Conservation (phyloP, 129 eudicot species). For the Lactuca sativa region DNA sequence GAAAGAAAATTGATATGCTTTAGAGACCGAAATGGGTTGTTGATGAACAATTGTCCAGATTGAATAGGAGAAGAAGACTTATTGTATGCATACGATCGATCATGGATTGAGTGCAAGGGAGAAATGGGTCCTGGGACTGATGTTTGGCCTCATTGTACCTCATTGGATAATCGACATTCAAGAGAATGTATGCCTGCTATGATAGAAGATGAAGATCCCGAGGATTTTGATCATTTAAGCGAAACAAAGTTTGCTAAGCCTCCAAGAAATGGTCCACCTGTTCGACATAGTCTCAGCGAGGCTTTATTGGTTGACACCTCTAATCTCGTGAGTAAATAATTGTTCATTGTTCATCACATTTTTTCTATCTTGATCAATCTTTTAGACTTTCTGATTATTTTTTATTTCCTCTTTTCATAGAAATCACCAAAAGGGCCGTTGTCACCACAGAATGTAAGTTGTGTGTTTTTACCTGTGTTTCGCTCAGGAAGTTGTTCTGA, state of each 20-base stretch:
- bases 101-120: constrained; percentile 32
- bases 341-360: neutral
- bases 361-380: neutral
- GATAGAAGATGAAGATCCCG: constrained; percentile 43
- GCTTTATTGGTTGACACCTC: constrained; percentile 52
- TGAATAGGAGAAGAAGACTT: constrained; percentile 11
- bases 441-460: constrained; percentile 46
- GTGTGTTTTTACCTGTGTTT: constrained; percentile 49
- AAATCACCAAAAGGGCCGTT: constrained; percentile 28
- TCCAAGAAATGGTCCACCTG: constrained; percentile 50
- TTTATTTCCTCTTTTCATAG: constrained; percentile 22
- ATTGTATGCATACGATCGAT: constrained; percentile 21
- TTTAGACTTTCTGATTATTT: constrained; percentile 11
- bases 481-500: constrained; percentile 89
- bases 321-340: constrained; percentile 43
- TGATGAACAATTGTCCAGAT: constrained; percentile 12
- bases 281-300: constrained; percentile 75
- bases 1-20: constrained; percentile 20
- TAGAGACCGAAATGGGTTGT: constrained; percentile 30
- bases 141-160: constrained; percentile 45
- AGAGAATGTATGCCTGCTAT: constrained; percentile 41
- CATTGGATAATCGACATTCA: constrained; percentile 44
- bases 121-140: constrained; percentile 64
- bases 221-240: constrained; percentile 38
- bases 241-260: constrained; percentile 55